Percentiles rank a stretch among this genome's conserved stretches.
Conservation (phyloP, 345 rosid genomes). For the Erucastrum elatum region DNA sequence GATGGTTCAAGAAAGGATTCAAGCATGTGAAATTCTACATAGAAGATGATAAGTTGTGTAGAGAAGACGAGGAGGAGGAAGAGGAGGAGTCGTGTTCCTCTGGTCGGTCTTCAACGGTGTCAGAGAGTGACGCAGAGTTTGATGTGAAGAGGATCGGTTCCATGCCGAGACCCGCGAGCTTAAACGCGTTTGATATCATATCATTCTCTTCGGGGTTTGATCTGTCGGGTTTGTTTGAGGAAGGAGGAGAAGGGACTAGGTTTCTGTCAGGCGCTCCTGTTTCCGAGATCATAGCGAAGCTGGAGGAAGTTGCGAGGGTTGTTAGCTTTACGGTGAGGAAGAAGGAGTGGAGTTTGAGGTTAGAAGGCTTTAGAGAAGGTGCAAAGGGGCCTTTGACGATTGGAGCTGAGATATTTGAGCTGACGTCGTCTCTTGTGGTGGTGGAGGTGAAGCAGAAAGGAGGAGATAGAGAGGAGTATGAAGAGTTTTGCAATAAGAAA, state of each 20-base stretch:
- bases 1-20: slow-evolving; percentile 80
- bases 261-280: slow-evolving; percentile 65
- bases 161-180: slow-evolving; percentile 58
- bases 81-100: slow-evolving; percentile 40
- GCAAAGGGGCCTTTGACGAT: slow-evolving; percentile 62
- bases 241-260: slow-evolving; percentile 63
- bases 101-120: slow-evolving; percentile 49
- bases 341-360: slow-evolving; percentile 70
- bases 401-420: slow-evolving; percentile 66
- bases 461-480: slow-evolving; percentile 78
- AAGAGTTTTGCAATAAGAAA: slow-evolving; percentile 70
- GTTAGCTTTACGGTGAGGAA: slow-evolving; percentile 76
- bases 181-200: slow-evolving; percentile 73
- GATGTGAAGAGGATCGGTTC: slow-evolving; percentile 36
- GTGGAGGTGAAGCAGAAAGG: slow-evolving; percentile 91
- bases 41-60: slow-evolving; percentile 52
- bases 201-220: slow-evolving; percentile 77
- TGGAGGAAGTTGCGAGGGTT: slow-evolving; percentile 68
- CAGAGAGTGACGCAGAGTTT: slow-evolving; percentile 54
- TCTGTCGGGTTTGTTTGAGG: slow-evolving; percentile 69
- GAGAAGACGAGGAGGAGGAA: slow-evolving; percentile 42
- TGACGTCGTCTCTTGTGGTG: slow-evolving; percentile 64
- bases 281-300: slow-evolving; percentile 57
- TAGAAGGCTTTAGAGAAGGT: slow-evolving; percentile 71
- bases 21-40: slow-evolving; percentile 63